Base-by-base conservation (phyloP, 192 early-diverging fungal species). In the Coemansia sp. region DNA sequence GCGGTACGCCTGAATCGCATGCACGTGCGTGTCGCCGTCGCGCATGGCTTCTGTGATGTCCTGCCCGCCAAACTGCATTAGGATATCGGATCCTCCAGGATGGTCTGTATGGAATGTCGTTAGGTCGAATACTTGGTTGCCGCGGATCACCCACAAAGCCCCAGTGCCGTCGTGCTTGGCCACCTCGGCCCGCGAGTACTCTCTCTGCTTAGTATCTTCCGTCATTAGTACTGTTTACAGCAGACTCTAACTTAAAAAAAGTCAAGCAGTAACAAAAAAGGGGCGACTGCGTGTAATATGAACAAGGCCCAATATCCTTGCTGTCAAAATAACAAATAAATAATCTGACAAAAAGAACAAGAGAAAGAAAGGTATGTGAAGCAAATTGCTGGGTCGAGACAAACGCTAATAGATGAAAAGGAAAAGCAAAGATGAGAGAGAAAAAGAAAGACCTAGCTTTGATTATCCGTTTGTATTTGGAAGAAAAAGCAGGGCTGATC, bases 31-130 rank as follows among this genome's bases (percentile, higher is more conserved):
- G 63, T 84, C 67, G 29, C 84, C 69, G 82, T 97, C 94, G 44
- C 87, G 82, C 92, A 97, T 91, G 32, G 89, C 87, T 31, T 76
- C 76, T 0, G 90, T 88, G n/a, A 94, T 87, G 78, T 97, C 93
- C 48, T 88, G 81, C 34, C 97, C 97, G 44, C 87, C 95, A 77
- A 93, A 91, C 74, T 95, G 89, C 73, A 94, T 79, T 34, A 98
- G 85, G 38, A 91, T 79, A 34, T 98, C 95, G 31, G 89, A 90
- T 17, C 97, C 97, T 41, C 97, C 97, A 0, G 97, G 97, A 72
- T 98, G 95, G 76, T 96, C 95, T 9, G 80, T 76, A 65, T 91
- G 87, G 80, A 98, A 98, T 60, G 88, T 69, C 17, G 95, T 92
- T 55, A 96, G 73, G 86, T 96, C 93, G 76, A 93, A 98, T 41